Conservation (phyloP, 1,284 basidiomycete species). For the Leccinum subrobustum region DNA sequence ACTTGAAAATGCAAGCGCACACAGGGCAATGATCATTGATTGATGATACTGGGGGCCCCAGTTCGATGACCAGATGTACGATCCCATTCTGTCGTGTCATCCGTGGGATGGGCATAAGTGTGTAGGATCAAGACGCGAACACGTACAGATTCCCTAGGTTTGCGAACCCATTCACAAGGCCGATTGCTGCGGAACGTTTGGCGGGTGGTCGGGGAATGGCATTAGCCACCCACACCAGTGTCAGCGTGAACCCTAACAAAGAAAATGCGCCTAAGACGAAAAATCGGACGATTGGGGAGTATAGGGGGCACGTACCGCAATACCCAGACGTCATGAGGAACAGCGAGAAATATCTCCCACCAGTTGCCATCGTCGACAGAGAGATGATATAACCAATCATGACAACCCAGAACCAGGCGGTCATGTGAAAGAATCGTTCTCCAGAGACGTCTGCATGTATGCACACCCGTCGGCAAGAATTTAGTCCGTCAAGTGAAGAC, state of each 20-base stretch:
- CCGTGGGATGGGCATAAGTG: not conserved
- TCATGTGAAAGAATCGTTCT: conserved; percentile 1
- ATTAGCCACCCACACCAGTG: conserved; percentile 63
- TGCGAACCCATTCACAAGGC: conserved; percentile 33
- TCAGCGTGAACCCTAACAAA: conserved; percentile 53
- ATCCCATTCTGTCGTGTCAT: conserved; percentile 40
- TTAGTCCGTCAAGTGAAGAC: not conserved
- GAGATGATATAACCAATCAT: conserved; percentile 66
- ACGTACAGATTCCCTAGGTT: conserved; percentile 37
- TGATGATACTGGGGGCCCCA: conserved; percentile 54
- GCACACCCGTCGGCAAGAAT: not conserved
- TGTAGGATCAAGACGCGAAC: conserved; percentile 15
- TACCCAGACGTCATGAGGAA: conserved; percentile 66
- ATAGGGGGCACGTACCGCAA: conserved; percentile 40
- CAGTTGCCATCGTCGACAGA: conserved; percentile 51
- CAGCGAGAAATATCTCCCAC: conserved; percentile 60
- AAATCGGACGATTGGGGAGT: not conserved
- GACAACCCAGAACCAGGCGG: conserved; percentile 50
- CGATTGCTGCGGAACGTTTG: conserved; percentile 50
- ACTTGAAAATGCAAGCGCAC: conserved; percentile 39
- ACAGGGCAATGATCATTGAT: conserved; percentile 51
- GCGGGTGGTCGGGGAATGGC: conserved; percentile 64
- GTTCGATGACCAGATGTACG: conserved; percentile 49
- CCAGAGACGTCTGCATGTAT: not conserved
- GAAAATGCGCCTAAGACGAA: not conserved